These are phyloP conservation scores for Colletotrichum sp. DNA, from an alignment of 2,329 filamentous ascomycete genomes.

Conservation along the genomic window DNA sequence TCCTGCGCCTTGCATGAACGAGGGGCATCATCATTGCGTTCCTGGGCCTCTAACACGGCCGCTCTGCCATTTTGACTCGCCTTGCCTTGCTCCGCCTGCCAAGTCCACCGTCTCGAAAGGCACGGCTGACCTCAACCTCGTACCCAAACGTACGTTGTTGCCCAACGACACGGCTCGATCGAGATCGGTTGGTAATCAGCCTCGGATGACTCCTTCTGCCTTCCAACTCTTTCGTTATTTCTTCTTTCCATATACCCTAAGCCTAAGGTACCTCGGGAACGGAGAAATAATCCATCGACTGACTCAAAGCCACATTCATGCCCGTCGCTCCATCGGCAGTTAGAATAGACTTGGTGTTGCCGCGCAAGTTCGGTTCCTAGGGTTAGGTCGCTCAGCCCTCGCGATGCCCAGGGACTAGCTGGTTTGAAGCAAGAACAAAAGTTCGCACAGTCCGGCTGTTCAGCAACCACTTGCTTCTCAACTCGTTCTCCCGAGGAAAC, in stretches of 20 bases:
- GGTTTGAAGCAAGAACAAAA: not conserved
- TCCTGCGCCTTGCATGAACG: constrained; percentile 16
- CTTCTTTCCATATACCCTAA: not conserved
- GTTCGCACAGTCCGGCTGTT: not conserved
- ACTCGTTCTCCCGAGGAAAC: not conserved
- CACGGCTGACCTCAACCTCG: constrained; percentile 14
- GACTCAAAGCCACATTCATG: constrained; percentile 17
- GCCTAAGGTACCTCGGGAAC: not conserved
- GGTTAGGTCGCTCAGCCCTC: not conserved
- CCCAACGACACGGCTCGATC: constrained; percentile 8
- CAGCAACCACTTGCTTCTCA: not conserved
- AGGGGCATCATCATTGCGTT: constrained; percentile 6
- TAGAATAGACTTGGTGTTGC: not conserved
- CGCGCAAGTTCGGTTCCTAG: not conserved
- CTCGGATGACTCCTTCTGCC: not conserved
- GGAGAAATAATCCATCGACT: not conserved
- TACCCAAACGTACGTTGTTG: constrained; percentile 15
- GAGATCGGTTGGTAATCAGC: not conserved
- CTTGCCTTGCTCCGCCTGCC: not conserved
- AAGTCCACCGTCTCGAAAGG: not conserved
- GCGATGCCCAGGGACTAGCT: not conserved
- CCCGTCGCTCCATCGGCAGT: not conserved
- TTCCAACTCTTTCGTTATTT: not conserved
- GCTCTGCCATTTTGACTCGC: not conserved
- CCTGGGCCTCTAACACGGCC: not conserved